These are phyloP conservation scores for Pleurozium schreberi DNA, from an alignment of 225 moss, liverwort and hornwort species.

Conservation along the genomic window DNA sequence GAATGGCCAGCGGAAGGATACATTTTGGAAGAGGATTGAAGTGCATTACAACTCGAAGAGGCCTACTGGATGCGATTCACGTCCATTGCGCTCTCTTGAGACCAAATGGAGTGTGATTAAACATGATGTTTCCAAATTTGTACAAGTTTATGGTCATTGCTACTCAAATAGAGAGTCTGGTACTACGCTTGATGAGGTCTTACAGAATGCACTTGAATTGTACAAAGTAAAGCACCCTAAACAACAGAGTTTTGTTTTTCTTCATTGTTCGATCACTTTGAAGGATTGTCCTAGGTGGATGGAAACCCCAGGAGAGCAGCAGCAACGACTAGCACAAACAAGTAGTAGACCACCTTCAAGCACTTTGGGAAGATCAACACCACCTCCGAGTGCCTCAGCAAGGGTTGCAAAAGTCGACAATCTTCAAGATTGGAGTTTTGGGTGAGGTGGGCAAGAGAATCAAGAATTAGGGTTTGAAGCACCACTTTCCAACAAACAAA, in stretches of 20 bases:
- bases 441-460: not conserved
- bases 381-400: accelerated
- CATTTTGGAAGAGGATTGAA: too few relatives aligned
- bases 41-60: too few relatives aligned
- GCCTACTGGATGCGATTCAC: too few relatives aligned
- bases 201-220: too few relatives aligned
- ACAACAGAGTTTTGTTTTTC: not conserved
- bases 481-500: not conserved
- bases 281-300: not conserved
- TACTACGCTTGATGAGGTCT: not conserved
- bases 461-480: accelerated
- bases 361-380: too few relatives aligned
- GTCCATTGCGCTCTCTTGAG: not conserved
- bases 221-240: not conserved
- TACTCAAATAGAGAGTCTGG: accelerated
- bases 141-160: not conserved
- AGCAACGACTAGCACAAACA: accelerated
- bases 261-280: not conserved
- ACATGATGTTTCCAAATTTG: not conserved
- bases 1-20: too few relatives aligned
- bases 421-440: too few relatives aligned
- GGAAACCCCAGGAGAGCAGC: not conserved
- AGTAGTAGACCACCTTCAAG: too few relatives aligned
- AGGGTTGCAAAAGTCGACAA: not conserved
- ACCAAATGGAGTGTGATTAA: not conserved